phyloP scores from a whole-genome alignment of 1,284 basidiomycete genomes.

The Sanghuangporus baumii region DNA sequence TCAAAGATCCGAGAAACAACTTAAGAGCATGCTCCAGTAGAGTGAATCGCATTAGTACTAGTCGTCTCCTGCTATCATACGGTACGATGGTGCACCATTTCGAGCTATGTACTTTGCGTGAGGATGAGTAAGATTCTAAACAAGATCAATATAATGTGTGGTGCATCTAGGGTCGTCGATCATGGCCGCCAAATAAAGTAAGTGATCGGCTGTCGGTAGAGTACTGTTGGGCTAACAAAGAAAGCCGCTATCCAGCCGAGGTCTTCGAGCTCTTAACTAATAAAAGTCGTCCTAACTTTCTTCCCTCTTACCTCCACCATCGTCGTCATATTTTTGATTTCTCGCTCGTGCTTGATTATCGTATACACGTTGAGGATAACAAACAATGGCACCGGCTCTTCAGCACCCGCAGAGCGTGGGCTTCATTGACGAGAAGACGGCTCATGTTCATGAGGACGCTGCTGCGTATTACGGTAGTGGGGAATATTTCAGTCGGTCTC shows the following conservation, averaged over 20 bases:
- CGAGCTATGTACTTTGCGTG: too few species aligned
- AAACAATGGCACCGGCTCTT: conserved; percentile 11
- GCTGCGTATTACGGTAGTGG: conserved; percentile 78
- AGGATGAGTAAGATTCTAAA: not conserved
- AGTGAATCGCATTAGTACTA: too few species aligned
- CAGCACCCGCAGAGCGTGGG: conserved; percentile 35
- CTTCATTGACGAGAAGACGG: conserved; percentile 60
- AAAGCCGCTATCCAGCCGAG: not conserved
- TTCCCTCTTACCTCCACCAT: not conserved
- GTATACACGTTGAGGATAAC: not conserved
- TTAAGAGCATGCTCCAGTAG: too few species aligned
- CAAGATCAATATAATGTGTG: not conserved
- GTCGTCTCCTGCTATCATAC: too few species aligned
- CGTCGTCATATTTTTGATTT: not conserved
- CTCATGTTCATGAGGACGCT: conserved; percentile 61
- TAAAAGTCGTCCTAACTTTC: not conserved
- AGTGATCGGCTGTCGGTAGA: not conserved
- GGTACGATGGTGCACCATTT: too few species aligned
- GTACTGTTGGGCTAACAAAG: too few species aligned
- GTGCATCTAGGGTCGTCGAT: not conserved
- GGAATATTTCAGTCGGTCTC: conserved; percentile 69
- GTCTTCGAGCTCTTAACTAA: not conserved
- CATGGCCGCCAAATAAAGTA: not conserved
- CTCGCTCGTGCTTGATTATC: not conserved
- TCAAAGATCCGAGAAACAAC: too few species aligned